phyloP scores from a whole-genome alignment of 495 filamentous ascomycete species.

The Penicillium maclennaniae region DNA sequence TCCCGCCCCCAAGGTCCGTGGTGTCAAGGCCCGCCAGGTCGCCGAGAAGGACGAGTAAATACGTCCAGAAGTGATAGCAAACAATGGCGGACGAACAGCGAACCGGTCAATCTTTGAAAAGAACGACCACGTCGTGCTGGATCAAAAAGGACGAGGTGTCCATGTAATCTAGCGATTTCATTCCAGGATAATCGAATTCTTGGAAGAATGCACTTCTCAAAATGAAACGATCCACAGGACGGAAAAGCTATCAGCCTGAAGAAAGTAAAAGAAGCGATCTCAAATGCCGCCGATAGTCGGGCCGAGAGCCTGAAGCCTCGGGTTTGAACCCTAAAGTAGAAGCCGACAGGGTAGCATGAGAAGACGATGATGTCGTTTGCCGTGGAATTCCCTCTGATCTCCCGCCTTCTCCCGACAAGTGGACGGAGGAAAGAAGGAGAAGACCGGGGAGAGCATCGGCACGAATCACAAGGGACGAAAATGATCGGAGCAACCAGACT shows the following conservation, averaged over 20 bases:
- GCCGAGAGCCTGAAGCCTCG: slow-evolving; percentile 17
- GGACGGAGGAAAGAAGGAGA: not conserved
- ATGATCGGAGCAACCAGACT: slow-evolving; percentile 13
- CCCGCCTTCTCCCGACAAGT: slow-evolving; percentile 21
- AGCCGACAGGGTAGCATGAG: not conserved
- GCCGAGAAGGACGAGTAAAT: slow-evolving; percentile 52
- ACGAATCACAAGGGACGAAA: slow-evolving; percentile 11
- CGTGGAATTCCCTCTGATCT: not conserved
- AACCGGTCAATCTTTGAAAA: slow-evolving; percentile 1
- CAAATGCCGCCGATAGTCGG: slow-evolving; percentile 14
- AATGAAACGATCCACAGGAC: not conserved
- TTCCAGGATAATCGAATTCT: not conserved
- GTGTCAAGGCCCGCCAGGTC: slow-evolving; percentile 76
- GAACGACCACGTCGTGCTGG: slow-evolving; percentile 23
- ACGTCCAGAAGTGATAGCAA: slow-evolving; percentile 10
- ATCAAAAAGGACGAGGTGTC: slow-evolving; percentile 23
- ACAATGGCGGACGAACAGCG: slow-evolving; percentile 2
- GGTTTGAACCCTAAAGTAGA: slow-evolving; percentile 1
- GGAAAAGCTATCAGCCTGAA: slow-evolving; percentile 26
- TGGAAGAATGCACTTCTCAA: slow-evolving; percentile 10
- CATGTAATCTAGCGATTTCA: slow-evolving; percentile 38
- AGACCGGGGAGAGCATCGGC: not conserved
- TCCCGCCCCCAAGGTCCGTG: slow-evolving; percentile 69
- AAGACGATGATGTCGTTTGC: slow-evolving; percentile 9
- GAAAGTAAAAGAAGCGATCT: not conserved